phyloP scores from a whole-genome alignment of 306 rosid species.

The Cyamopsis tetragonoloba region DNA sequence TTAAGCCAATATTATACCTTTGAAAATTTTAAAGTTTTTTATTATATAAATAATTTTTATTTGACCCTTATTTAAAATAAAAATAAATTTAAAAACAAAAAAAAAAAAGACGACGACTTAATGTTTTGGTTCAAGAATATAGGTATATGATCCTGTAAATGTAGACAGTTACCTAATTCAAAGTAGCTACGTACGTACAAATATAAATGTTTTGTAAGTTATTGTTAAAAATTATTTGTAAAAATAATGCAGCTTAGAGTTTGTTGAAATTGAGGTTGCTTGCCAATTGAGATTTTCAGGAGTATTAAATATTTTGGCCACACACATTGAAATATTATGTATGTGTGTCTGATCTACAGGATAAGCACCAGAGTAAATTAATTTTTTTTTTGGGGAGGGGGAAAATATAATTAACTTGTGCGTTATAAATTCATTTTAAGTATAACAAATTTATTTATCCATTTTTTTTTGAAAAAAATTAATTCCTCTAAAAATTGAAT shows the following conservation, averaged over 20 bases:
- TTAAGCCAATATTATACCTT: neutral
- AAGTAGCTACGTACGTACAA: neutral
- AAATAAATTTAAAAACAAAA: too few species aligned
- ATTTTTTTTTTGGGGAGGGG: too few species aligned
- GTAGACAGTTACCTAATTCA: constrained; percentile 9
- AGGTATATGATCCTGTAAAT: neutral
- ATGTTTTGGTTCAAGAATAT: neutral
- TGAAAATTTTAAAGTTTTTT: neutral
- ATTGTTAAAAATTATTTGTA: neutral
- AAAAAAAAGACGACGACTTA: too few species aligned
- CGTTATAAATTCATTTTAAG: too few species aligned
- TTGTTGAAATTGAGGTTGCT: constrained; percentile 7
- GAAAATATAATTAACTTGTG: too few species aligned
- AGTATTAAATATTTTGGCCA: neutral
- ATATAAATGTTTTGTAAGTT: neutral
- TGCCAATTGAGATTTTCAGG: neutral
- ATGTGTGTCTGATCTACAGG: neutral
- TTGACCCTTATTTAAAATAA: neutral
- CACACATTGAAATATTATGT: neutral
- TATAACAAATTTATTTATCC: too few species aligned
- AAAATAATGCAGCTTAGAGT: neutral
- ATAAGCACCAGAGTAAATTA: neutral
- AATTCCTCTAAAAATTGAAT: too few species aligned
- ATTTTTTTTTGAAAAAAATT: too few species aligned
- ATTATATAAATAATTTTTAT: neutral